Conservation (phyloP, 202 grass and related monocot species). For the Panicum hallii region DNA sequence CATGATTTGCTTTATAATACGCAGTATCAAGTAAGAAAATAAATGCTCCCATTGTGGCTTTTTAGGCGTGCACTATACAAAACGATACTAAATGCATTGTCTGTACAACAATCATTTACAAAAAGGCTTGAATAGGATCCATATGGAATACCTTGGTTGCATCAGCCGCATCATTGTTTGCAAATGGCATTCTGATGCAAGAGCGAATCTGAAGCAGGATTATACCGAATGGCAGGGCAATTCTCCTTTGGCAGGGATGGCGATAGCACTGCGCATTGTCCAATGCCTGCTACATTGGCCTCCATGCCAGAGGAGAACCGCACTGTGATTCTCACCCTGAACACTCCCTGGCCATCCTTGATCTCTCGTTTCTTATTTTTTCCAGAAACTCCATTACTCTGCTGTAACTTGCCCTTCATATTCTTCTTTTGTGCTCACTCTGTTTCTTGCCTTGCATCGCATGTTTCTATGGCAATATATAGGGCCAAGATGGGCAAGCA, state of each 20-base stretch:
- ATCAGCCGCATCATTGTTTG: conserved; percentile 7
- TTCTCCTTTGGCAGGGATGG: conserved; percentile 75
- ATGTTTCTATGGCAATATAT: conserved; percentile 50
- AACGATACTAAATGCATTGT: not conserved
- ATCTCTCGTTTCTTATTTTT: conserved; percentile 11
- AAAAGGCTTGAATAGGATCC: conserved; percentile 25
- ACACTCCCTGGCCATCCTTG: not conserved
- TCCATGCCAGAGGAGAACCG: conserved; percentile 69
- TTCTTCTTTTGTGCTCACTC: not conserved
- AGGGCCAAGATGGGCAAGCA: conserved; percentile 17
- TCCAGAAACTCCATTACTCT: not conserved
- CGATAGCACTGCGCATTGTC: not conserved
- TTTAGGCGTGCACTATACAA: not conserved
- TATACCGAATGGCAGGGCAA: conserved; percentile 67
- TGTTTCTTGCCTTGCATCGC: conserved; percentile 37
- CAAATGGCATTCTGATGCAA: not conserved
- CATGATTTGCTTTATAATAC: not conserved
- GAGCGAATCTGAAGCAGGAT: conserved; percentile 36
- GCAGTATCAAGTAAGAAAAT: conserved; percentile 12
- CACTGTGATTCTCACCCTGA: conserved; percentile 69
- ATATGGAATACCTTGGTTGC: conserved; percentile 35
- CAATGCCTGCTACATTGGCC: conserved; percentile 35
- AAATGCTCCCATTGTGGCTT: not conserved
- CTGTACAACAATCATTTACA: not conserved
- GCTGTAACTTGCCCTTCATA: not conserved